Evolutionary conservation across 129 eudicot genomes (phyloP), one percentile per base, ranked within the genome.

Genomic region (Ambrosia trifida): DNA sequence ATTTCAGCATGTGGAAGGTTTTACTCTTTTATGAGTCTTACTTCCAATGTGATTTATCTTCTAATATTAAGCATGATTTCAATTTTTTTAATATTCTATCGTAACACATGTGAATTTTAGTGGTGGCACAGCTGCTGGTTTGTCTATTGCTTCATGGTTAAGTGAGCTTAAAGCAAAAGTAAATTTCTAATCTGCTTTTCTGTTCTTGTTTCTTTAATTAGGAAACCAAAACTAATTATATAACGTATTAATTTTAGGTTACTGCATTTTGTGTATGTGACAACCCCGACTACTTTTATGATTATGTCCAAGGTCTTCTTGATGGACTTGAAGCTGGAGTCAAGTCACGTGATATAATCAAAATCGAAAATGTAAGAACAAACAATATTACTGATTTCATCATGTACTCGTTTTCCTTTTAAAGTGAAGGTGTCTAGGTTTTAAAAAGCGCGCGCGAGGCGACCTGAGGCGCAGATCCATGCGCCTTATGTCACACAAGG

Each of bases 91-190:
- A 13, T 78, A 1, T 41, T 32, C n/a, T 1, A 4, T 51, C 46
- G 10, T 75, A 40, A 60, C 58, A 46, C 13, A 17, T 72, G 64
- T 70, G 8, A 49, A 4, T 62, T 51, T 31, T 81, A 94, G 99
- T 77, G 99, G 99, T 76, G 97, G 96, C 72, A 87, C 99, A 52
- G 79, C 84, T 82, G 97, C 97, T 73, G 99, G 99, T 79, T 83
- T 94, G 69, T 72, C 99, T 14, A 74, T 90, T 41, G 99, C 91
- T 44, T 76, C 97, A 60, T 84, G 89, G 91, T 85, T 90, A 71
- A 85, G 99, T 70, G 78, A 70, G 35, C 83, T 90, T 77, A 85
- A 82, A 80, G 85, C 97, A 70, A 94, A 94, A 82, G 97, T 90
- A 94, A 7, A 41, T 60, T 70, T 78, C 68, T 61, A 57, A 20